Percentiles rank a stretch among this genome's conserved stretches.
Evolutionary conservation across 208 protist species (phyloP).

Genomic region (Strigomonas galati): DNA sequence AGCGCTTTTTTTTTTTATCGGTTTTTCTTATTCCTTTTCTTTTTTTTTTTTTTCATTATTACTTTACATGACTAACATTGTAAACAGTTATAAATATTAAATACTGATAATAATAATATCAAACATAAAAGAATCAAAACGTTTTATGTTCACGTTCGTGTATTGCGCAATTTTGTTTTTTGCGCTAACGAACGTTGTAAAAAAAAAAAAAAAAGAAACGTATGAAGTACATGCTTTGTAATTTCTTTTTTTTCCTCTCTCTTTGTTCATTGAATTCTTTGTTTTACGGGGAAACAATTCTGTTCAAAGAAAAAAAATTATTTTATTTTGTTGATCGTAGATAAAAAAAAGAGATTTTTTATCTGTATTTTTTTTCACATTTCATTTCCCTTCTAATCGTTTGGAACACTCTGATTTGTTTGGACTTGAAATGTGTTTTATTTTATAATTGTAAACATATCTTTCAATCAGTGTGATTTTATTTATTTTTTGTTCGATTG

Average conservation of each 20-base stretch:
- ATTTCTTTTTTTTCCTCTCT: neutral
- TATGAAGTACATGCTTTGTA: constrained; percentile 2
- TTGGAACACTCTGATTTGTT: too few relatives aligned
- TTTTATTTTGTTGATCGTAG: neutral
- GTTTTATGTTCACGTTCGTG: too few relatives aligned
- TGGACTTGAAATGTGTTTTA: too few relatives aligned
- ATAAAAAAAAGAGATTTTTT: constrained; percentile 1
- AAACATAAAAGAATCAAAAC: constrained; percentile 5
- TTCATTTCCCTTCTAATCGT: too few relatives aligned
- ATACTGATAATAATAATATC: neutral
- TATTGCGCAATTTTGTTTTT: too few relatives aligned
- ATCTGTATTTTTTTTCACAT: neutral
- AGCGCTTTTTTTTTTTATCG: neutral
- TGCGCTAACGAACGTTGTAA: neutral
- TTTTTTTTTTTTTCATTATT: constrained; percentile 6
- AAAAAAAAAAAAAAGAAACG: neutral
- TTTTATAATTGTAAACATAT: too few relatives aligned
- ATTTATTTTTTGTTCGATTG: too few relatives aligned
- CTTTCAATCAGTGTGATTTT: too few relatives aligned
- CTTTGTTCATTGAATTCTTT: neutral
- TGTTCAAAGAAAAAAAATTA: neutral
- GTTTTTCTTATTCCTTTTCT: constrained; percentile 6
- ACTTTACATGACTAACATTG: neutral
- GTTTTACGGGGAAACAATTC: neutral
- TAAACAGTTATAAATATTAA: neutral